These are phyloP conservation scores for Neonectria sp. DNA, from an alignment of 2,329 filamentous ascomycete genomes.

Conservation along the genomic window DNA sequence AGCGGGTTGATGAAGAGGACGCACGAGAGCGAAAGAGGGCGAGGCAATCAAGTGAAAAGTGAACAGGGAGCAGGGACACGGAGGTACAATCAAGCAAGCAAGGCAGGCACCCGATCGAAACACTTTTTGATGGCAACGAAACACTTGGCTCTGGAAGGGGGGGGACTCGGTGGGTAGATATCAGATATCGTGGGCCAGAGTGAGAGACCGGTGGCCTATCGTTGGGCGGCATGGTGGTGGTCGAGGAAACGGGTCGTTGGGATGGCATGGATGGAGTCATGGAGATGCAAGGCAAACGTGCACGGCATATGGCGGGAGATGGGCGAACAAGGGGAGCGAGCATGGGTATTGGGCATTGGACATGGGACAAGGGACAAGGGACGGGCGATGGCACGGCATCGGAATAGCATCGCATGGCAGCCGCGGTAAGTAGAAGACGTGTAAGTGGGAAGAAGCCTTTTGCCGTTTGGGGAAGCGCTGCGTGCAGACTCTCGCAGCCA, in stretches of 20 bases:
- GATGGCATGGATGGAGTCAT: background rate
- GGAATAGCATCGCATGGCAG: slow-evolving; percentile 16
- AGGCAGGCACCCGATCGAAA: slow-evolving; percentile 43
- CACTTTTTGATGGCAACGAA: slow-evolving; percentile 38
- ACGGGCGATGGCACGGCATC: slow-evolving; percentile 13
- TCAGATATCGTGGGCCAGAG: slow-evolving; percentile 36
- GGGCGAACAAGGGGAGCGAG: slow-evolving; percentile 22
- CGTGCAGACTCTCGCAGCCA: slow-evolving; percentile 12
- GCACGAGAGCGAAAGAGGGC: slow-evolving; percentile 32
- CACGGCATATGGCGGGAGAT: slow-evolving; percentile 23
- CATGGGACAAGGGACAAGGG: background rate
- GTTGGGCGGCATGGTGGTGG: slow-evolving; percentile 36
- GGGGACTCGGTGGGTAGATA: slow-evolving; percentile 38
- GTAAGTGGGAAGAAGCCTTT: background rate
- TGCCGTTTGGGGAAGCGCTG: slow-evolving; percentile 24
- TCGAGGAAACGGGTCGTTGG: slow-evolving; percentile 45
- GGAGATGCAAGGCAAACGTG: background rate
- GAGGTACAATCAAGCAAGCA: slow-evolving; percentile 35
- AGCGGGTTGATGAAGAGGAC: slow-evolving; percentile 41
- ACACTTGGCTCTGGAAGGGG: slow-evolving; percentile 35
- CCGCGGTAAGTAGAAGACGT: background rate
- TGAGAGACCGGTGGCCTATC: slow-evolving; percentile 39
- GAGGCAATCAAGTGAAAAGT: slow-evolving; percentile 35
- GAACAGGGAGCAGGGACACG: slow-evolving; percentile 33
- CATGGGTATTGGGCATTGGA: slow-evolving; percentile 16